These are phyloP conservation scores for Plasmopara halstedii DNA, from an alignment of 352 stramenopile genomes.

Conservation along the genomic window DNA sequence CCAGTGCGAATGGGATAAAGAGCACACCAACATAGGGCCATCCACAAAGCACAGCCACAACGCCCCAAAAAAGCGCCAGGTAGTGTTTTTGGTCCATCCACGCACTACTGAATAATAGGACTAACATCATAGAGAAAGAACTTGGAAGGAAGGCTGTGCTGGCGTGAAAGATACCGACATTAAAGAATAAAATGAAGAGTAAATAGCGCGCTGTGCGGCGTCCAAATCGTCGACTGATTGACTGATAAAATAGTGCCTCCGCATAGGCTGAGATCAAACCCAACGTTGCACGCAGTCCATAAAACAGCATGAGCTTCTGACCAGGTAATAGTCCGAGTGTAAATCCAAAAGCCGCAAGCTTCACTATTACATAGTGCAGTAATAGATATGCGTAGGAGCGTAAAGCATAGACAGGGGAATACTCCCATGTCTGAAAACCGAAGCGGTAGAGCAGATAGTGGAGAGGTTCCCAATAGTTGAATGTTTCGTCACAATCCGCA, in stretches of 20 bases:
- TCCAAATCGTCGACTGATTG: slow-evolving; percentile 55
- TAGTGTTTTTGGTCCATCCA: slow-evolving; percentile 79
- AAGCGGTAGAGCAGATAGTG: slow-evolving; percentile 93
- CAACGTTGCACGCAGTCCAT: slow-evolving; percentile 78
- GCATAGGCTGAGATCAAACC: slow-evolving; percentile 67
- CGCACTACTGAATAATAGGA: slow-evolving; percentile 65
- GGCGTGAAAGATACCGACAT: slow-evolving; percentile 91
- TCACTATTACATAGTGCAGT: slow-evolving; percentile 45
- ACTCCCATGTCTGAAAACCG: slow-evolving; percentile 89
- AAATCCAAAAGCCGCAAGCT: slow-evolving; percentile 32
- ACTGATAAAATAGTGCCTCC: slow-evolving; percentile 83
- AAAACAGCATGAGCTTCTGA: slow-evolving; percentile 86
- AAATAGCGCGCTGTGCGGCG: slow-evolving; percentile 52
- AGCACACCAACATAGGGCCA: slow-evolving; percentile 97
- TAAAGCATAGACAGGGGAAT: slow-evolving; percentile 90
- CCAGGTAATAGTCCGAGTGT: slow-evolving; percentile 24
- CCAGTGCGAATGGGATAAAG: slow-evolving; percentile 91
- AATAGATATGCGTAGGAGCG: slow-evolving; percentile 94
- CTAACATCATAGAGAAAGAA: slow-evolving; percentile 80
- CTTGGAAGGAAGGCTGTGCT: slow-evolving; percentile 90
- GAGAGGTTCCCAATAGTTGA: slow-evolving; percentile 99
- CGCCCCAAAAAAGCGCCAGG: slow-evolving; percentile 71
- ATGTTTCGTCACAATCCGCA: slow-evolving; percentile 98
- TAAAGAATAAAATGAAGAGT: slow-evolving; percentile 74
- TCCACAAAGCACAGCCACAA: slow-evolving; percentile 90